A percentile compares a stretch with the other conserved stretches of the same genome.
Conservation (phyloP, 2,329 filamentous ascomycete species). For the Paecilomyces fulvus region DNA sequence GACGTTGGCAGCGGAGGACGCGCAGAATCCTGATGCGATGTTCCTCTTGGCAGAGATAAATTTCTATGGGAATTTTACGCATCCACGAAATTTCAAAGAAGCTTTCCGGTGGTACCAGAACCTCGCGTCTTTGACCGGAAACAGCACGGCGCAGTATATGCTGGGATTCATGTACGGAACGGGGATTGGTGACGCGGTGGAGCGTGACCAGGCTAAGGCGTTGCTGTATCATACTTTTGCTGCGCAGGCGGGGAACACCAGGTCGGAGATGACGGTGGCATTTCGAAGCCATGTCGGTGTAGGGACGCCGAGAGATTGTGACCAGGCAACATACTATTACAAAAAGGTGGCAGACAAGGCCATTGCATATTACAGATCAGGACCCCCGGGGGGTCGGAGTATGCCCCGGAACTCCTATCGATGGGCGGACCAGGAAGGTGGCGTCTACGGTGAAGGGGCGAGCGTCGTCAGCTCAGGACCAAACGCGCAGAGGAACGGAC, state of each 20-base stretch:
- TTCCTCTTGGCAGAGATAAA: constrained; percentile 89
- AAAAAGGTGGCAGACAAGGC: constrained; percentile 90
- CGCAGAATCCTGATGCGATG: constrained; percentile 64
- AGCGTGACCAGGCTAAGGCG: constrained; percentile 81
- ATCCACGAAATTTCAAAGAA: constrained; percentile 70
- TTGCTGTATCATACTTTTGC: constrained; percentile 93
- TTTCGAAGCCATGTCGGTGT: constrained; percentile 81
- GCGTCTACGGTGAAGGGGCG: constrained; percentile 90
- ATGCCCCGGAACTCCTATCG: constrained; percentile 72
- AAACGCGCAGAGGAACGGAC: constrained; percentile 65
- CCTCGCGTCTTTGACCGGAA: constrained; percentile 68
- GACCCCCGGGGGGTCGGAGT: constrained; percentile 76
- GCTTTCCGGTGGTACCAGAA: constrained; percentile 76
- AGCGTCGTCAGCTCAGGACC: constrained; percentile 80
- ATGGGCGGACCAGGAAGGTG: constrained; percentile 82
- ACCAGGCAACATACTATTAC: constrained; percentile 78
- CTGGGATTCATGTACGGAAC: constrained; percentile 92
- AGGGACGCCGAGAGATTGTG: constrained; percentile 76
- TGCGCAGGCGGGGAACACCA: constrained; percentile 70
- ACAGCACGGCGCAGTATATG: constrained; percentile 93
- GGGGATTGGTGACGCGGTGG: constrained; percentile 71
- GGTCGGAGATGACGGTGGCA: constrained; percentile 87
- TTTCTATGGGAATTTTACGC: constrained; percentile 88
- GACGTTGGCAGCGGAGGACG: constrained; percentile 48
- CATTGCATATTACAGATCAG: constrained; percentile 76